phyloP scores from a whole-genome alignment of 225 moss, liverwort and hornwort genomes.

The Marchantia paleacea region DNA sequence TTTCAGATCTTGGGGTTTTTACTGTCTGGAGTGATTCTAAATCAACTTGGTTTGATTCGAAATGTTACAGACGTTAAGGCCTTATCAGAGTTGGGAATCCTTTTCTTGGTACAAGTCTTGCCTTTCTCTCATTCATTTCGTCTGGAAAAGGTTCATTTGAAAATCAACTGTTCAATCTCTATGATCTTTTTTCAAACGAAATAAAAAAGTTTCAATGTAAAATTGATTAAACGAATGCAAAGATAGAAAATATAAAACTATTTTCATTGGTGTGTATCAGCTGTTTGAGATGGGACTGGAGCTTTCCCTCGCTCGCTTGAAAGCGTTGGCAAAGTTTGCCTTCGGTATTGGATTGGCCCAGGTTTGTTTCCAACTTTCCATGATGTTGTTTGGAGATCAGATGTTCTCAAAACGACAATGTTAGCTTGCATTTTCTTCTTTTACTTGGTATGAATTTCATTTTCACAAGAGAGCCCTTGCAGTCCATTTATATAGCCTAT shows the following conservation, averaged over 20 bases:
- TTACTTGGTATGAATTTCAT: too few species aligned
- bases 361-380: constrained; percentile 40
- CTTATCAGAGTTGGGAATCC: constrained; percentile 90
- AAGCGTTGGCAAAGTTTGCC: constrained; percentile 91
- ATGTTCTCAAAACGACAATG: too few species aligned
- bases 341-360: constrained; percentile 96
- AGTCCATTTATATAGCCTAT: neutral
- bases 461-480: too few species aligned
- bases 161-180: neutral
- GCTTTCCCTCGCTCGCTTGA: constrained; percentile 85
- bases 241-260: neutral
- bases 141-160: neutral
- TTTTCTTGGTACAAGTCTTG: constrained; percentile 70
- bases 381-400: neutral
- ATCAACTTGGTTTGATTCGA: constrained; percentile 85
- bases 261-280: constrained; percentile 34
- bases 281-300: constrained; percentile 99
- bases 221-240: neutral
- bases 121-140: too few species aligned
- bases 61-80: constrained; percentile 96
- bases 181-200: neutral
- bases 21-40: constrained; percentile 84
- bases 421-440: too few species aligned
- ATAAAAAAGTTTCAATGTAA: too few species aligned
- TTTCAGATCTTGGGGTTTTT: constrained; percentile 95